Evolutionary conservation across 768 basidiomycete species (phyloP).

Genomic region (Tremella yokohamensis): DNA sequence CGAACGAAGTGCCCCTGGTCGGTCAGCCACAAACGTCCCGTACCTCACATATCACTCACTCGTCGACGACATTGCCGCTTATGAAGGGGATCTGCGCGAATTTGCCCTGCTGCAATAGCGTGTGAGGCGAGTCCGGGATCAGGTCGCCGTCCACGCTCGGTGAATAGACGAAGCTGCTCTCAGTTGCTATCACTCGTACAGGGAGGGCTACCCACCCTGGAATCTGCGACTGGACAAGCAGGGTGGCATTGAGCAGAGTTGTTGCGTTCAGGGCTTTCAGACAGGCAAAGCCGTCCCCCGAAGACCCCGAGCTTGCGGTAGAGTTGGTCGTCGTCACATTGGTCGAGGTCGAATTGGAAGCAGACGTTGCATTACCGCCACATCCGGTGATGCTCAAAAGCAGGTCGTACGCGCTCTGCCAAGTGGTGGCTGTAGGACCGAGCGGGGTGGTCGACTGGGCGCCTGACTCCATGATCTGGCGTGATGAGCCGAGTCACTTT

Average conservation of each 20-base stretch:
- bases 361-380: slow-evolving; percentile 10
- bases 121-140: slow-evolving; percentile 41
- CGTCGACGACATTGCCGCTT: slow-evolving; percentile 44
- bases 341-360: slow-evolving; percentile 2
- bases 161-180: slow-evolving; percentile 29
- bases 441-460: slow-evolving; percentile 29
- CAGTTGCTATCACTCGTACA: background rate
- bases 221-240: slow-evolving; percentile 19
- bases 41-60: slow-evolving; percentile 29
- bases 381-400: slow-evolving; percentile 34
- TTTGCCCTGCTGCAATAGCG: slow-evolving; percentile 32
- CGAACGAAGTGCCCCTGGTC: slow-evolving; percentile 42
- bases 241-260: slow-evolving; percentile 34
- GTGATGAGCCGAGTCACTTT: slow-evolving; percentile 1
- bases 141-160: slow-evolving; percentile 46
- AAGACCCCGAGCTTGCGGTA: slow-evolving; percentile 8
- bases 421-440: slow-evolving; percentile 23
- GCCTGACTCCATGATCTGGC: slow-evolving; percentile 40
- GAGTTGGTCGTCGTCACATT: background rate
- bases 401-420: slow-evolving; percentile 37
- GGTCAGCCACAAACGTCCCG: background rate
- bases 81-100: slow-evolving; percentile 47
- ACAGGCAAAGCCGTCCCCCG: slow-evolving; percentile 29
- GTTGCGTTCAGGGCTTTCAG: slow-evolving; percentile 30
- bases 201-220: slow-evolving; percentile 19